Conservation (phyloP, 2,329 filamentous ascomycete species). For the Xylaria arbuscula region DNA sequence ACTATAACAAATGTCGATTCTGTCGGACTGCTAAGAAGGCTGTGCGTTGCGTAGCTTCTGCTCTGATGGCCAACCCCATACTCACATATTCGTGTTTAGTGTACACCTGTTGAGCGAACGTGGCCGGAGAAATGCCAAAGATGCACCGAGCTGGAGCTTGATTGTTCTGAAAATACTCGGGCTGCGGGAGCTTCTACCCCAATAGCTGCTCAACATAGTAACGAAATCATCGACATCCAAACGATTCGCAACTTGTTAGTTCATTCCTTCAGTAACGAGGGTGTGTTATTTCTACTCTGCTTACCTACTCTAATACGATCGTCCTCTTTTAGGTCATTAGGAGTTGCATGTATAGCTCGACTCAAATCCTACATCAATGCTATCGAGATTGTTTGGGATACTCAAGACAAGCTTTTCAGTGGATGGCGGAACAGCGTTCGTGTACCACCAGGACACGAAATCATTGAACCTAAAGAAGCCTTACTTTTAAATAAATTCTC, state of each 20-base stretch:
- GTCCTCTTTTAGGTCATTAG: slow-evolving; percentile 5
- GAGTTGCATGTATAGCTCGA: slow-evolving; percentile 13
- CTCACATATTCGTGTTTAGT: slow-evolving; percentile 11
- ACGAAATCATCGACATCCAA: not conserved
- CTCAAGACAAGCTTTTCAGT: not conserved
- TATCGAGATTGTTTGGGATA: not conserved
- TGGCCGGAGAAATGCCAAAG: slow-evolving; percentile 27
- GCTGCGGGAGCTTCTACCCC: slow-evolving; percentile 8
- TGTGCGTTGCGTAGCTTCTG: slow-evolving; percentile 1
- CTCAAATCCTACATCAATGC: slow-evolving; percentile 15
- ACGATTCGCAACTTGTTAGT: slow-evolving; percentile 11
- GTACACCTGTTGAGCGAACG: slow-evolving; percentile 12
- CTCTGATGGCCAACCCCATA: not conserved
- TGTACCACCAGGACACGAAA: not conserved
- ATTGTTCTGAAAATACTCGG: slow-evolving; percentile 26
- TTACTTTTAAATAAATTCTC: not conserved
- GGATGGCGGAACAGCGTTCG: not conserved
- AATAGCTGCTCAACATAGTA: not conserved
- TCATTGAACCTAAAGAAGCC: not conserved
- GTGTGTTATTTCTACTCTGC: not conserved
- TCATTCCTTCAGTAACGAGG: not conserved
- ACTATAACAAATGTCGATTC: slow-evolving; percentile 27
- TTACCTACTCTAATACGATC: not conserved
- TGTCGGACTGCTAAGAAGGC: slow-evolving; percentile 23
- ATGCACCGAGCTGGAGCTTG: slow-evolving; percentile 18